Evolutionary conservation across 352 stramenopile species (phyloP).

Genomic region (Saprolegnia parasitica): DNA sequence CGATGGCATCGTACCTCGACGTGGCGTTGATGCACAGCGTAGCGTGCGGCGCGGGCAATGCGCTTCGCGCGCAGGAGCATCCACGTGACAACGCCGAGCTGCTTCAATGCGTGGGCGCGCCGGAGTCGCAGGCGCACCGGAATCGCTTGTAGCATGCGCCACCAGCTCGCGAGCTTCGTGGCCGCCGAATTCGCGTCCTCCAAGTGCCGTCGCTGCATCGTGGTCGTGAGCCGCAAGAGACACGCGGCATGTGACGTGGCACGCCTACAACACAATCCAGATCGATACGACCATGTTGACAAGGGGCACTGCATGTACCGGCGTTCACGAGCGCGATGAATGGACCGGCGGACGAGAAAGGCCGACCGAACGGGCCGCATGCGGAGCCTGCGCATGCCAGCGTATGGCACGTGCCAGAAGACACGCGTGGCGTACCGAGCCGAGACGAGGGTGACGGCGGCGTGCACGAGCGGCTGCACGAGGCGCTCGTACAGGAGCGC

Average conservation of each 20-base stretch:
- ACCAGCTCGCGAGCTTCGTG: conserved; percentile 18
- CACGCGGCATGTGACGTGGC: background rate
- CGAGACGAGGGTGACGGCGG: conserved; percentile 17
- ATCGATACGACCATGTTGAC: background rate
- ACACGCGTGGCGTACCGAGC: background rate
- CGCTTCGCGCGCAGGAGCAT: conserved; percentile 1
- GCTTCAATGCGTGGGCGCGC: background rate
- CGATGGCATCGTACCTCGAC: background rate
- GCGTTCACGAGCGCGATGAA: background rate
- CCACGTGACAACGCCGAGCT: background rate
- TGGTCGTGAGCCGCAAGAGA: conserved; percentile 7
- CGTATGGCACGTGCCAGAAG: background rate
- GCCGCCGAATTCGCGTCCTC: background rate
- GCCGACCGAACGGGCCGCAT: background rate
- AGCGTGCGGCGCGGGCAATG: background rate
- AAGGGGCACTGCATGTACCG: background rate
- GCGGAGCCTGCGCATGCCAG: background rate
- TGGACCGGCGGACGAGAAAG: background rate
- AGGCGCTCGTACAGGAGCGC: background rate
- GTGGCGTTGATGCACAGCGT: background rate
- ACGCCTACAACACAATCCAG: background rate
- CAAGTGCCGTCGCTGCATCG: conserved; percentile 9
- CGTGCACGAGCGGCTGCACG: conserved; percentile 8
- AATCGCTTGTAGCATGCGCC: conserved; percentile 13
- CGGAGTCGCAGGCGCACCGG: background rate